phyloP scores from a whole-genome alignment of 768 basidiomycete genomes.

The Russula foetens region DNA sequence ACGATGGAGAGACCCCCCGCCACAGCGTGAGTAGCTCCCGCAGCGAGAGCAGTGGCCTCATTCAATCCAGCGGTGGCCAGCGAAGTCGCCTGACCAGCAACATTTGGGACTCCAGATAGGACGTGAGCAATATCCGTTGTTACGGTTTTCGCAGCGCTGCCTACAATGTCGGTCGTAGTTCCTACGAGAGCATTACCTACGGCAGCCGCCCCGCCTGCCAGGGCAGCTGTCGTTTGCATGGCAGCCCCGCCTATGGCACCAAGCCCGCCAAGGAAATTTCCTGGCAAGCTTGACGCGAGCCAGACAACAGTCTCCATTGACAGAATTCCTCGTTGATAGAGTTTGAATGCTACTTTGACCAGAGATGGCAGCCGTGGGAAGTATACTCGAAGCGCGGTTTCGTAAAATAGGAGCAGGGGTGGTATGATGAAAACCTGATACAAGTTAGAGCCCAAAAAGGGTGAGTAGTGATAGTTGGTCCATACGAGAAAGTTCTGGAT shows the following conservation, averaged over 20 bases:
- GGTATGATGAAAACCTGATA: conserved; percentile 2
- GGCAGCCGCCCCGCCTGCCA: not conserved
- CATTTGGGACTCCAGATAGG: not conserved
- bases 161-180: not conserved
- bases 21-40: not conserved
- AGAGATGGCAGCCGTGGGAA: conserved; percentile 2
- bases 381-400: conserved; percentile 4
- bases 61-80: not conserved
- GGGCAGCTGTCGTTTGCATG: not conserved
- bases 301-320: not conserved
- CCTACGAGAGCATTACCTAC: not conserved
- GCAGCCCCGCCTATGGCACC: not conserved
- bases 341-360: not conserved
- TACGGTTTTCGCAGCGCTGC: not conserved
- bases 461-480: not conserved
- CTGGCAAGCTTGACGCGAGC: conserved; percentile 9
- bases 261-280: not conserved
- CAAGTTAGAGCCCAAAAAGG: not conserved
- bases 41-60: not conserved
- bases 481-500: not conserved
- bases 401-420: conserved; percentile 3
- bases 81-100: not conserved
- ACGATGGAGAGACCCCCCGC: not conserved
- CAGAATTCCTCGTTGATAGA: conserved; percentile 2
- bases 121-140: not conserved